Percentiles rank a stretch among this genome's conserved stretches.
Conservation (phyloP, 306 rosid genomes). For the Quercus rubra region DNA sequence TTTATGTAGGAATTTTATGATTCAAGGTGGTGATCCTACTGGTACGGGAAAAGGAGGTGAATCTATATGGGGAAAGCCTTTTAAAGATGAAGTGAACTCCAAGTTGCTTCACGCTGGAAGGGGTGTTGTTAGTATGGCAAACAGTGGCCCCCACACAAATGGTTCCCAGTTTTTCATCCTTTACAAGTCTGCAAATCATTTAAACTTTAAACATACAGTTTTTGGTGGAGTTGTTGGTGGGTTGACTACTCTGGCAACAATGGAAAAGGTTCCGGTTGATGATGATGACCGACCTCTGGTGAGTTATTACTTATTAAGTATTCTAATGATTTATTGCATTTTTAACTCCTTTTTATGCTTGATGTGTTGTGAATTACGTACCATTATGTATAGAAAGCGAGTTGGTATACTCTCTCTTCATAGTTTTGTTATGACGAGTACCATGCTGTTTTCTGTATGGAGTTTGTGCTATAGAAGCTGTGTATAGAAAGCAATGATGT, state of each 20-base stretch:
- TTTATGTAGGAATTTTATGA: slow-evolving; percentile 84
- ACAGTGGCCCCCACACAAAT: slow-evolving; percentile 95
- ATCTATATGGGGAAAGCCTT: slow-evolving; percentile 96
- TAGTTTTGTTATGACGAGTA: background rate
- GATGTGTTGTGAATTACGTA: background rate
- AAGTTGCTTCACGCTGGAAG: slow-evolving; percentile 91
- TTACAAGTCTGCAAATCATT: slow-evolving; percentile 90
- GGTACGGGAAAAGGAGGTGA: slow-evolving; percentile 95
- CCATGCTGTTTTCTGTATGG: background rate
- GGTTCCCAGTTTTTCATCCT: slow-evolving; percentile 97
- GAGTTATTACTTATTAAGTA: slow-evolving; percentile 21
- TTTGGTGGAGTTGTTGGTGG: slow-evolving; percentile 95
- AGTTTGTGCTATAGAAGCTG: background rate
- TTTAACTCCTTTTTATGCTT: background rate
- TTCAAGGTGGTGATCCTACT: slow-evolving; percentile 99
- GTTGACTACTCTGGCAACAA: slow-evolving; percentile 72
- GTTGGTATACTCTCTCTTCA: background rate
- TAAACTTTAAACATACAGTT: slow-evolving; percentile 92
- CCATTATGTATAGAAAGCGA: background rate
- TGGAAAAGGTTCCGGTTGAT: slow-evolving; percentile 95
- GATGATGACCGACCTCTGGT: slow-evolving; percentile 85
- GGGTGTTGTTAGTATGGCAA: slow-evolving; percentile 98
- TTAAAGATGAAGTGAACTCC: slow-evolving; percentile 89
- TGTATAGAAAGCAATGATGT: background rate
- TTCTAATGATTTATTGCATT: slow-evolving; percentile 15